Conservation (phyloP, 495 filamentous ascomycete species). For the Thermothielavioides terrestris region DNA sequence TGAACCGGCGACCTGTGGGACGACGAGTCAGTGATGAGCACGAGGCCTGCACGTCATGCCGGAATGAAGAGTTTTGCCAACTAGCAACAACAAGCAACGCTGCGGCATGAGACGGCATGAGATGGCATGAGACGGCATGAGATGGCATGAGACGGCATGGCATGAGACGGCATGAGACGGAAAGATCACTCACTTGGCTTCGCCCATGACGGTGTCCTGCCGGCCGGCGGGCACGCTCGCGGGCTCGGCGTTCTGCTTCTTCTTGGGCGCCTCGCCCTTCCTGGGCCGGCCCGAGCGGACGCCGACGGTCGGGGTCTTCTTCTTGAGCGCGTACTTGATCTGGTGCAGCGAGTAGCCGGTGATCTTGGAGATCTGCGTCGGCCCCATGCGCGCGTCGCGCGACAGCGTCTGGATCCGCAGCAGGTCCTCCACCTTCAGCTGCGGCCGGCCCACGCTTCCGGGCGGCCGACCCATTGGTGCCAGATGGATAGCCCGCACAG, state of each 20-base stretch:
- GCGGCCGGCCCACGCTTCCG: neutral
- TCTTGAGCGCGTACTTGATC: constrained; percentile 12
- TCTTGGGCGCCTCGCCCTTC: neutral
- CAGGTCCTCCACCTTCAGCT: constrained; percentile 4
- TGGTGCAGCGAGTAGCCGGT: constrained; percentile 10
- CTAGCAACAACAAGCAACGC: no score
- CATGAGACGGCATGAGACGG: neutral
- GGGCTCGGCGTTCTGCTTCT: neutral
- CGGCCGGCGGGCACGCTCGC: no score
- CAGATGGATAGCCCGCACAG: no score
- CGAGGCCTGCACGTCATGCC: no score
- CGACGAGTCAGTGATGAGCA: no score
- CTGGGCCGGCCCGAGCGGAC: constrained; percentile 1
- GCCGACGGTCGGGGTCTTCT: constrained; percentile 5
- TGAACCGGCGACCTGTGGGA: no score
- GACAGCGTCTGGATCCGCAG: constrained; percentile 3
- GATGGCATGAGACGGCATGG: no score
- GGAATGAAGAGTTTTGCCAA: no score
- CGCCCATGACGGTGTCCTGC: no score
- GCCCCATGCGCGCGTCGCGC: constrained; percentile 5
- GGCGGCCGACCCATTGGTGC: constrained; percentile 1
- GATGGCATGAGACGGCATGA: no score
- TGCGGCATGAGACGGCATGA: no score
- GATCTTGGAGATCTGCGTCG: constrained; percentile 2
- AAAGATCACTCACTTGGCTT: no score